phyloP scores from a whole-genome alignment of 208 protist species.

The Leishmania lainsoni region DNA sequence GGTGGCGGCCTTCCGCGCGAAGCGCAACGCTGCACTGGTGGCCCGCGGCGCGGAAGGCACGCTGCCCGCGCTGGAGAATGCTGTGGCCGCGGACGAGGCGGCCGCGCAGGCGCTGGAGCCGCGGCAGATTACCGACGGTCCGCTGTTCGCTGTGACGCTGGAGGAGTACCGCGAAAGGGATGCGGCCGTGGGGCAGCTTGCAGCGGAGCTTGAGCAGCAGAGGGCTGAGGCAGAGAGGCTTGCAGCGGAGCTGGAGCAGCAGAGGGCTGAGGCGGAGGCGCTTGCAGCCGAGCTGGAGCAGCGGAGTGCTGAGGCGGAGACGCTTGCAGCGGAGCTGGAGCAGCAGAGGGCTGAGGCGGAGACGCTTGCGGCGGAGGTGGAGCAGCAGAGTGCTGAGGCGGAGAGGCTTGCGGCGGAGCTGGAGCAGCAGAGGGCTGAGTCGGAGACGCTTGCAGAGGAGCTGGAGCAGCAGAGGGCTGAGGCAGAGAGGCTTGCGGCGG shows the following conservation, averaged over 20 bases:
- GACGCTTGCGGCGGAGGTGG: neutral
- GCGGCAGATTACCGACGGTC: conserved; percentile 4
- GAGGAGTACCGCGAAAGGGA: conserved; percentile 12
- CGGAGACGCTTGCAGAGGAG: neutral
- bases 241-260: neutral
- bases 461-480: too few species aligned
- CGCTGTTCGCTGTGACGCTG: conserved; percentile 9
- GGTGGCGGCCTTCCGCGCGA: neutral
- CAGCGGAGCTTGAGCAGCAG: conserved; percentile 1
- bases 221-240: neutral
- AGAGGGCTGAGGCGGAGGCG: too few species aligned
- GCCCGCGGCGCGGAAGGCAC: conserved; percentile 31
- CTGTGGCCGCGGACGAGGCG: neutral
- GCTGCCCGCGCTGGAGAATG: conserved; percentile 24
- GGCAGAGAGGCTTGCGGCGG: neutral
- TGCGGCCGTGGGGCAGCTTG: neutral
- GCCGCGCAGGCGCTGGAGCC: conserved; percentile 10
- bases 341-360: neutral
- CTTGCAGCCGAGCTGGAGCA: too few species aligned
- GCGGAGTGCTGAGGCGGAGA: too few species aligned
- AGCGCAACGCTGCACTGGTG: conserved; percentile 1
- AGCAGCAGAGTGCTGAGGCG: conserved; percentile 1
- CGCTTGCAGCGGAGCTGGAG: too few species aligned
- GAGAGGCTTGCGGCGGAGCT: conserved; percentile 12
- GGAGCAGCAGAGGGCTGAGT: conserved; percentile 15